Evolutionary conservation across 2,329 filamentous ascomycete species (phyloP), one percentile per base, ranked within the genome.

Genomic region (Curvularia eragrostidis): DNA sequence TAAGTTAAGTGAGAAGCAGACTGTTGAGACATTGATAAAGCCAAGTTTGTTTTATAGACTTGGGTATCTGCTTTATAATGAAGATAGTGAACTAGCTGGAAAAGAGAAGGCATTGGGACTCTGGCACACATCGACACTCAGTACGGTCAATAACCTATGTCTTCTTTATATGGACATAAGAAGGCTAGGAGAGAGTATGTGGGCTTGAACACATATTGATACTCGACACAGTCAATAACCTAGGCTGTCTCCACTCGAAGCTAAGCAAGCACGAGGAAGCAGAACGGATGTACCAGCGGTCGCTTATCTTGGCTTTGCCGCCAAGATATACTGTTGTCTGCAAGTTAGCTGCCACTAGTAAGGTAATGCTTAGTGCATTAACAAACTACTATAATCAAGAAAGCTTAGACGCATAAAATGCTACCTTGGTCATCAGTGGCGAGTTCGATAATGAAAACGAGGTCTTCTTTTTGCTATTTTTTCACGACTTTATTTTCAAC

Each of bases 81-180:
- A 54, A 51, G 61, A 56, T 23, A 52, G 49, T 5, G 32, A 19
- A 39, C 58, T 67, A 36, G 56, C 59, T 58, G 63, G 63, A 15
- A 48, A 43, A 5, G 63, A 67, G 58, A 49, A 65, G 52, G 56
- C 54, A 54, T 34, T 36, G 26, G 48, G 59, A 18, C 43, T 43
- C 26, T 39, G 58, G 5, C 59, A 62, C 41, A 54, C 58, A 56
- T 62, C 60, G 19, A 69, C 65, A 58, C 55, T 58, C 21, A 2
- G 28, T 9, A 57, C 42, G 21, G 48, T 57, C 24, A 48, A 51
- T 13, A 57, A 52, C 48, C 21, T 52, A 8, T 47, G 53, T 23
- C 21, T 15, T 13, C 54, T 56, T 48, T 56, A 51, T 13, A 9
- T 3, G 8, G 24, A 47, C 43, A 49, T 48, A 49, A 49, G 49